phyloP scores from a whole-genome alignment of 176 grass and related monocot genomes.

The Rhipidocladum racemiflorum region DNA sequence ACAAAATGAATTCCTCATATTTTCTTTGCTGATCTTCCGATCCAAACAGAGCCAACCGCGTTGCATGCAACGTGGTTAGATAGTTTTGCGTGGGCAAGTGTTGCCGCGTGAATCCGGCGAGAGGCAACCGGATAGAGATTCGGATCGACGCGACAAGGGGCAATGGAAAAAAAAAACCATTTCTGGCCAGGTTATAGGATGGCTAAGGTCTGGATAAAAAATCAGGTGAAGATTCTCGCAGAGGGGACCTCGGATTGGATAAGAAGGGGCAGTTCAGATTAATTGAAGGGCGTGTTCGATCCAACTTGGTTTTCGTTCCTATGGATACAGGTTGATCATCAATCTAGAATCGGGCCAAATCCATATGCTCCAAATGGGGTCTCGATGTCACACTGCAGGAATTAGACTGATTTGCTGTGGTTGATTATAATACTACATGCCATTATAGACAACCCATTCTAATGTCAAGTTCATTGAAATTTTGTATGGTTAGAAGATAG shows the following conservation, averaged over 20 bases:
- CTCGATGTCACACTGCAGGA: not conserved
- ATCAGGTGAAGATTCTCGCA: not conserved
- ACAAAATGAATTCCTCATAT: not conserved
- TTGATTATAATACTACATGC: not conserved
- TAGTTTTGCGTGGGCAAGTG: not conserved
- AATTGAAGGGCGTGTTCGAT: not conserved
- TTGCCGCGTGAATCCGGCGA: not conserved
- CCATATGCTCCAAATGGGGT: not conserved
- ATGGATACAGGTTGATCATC: not conserved
- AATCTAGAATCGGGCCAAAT: not conserved
- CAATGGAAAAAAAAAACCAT: not conserved
- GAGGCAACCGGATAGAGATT: conserved; percentile 19
- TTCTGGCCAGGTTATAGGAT: not conserved
- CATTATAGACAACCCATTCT: not conserved
- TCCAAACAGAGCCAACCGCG: not conserved
- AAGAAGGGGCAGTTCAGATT: not conserved
- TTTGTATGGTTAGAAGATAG: not conserved
- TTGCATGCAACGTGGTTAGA: not conserved
- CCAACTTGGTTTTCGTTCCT: not conserved
- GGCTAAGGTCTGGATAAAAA: not conserved
- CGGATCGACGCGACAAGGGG: conserved; percentile 11
- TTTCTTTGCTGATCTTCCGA: not conserved
- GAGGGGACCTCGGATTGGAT: not conserved
- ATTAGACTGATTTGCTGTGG: not conserved
- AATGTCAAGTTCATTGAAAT: not conserved